Conservation (phyloP, 164 flowering plant genomes). For the Sedum album region DNA sequence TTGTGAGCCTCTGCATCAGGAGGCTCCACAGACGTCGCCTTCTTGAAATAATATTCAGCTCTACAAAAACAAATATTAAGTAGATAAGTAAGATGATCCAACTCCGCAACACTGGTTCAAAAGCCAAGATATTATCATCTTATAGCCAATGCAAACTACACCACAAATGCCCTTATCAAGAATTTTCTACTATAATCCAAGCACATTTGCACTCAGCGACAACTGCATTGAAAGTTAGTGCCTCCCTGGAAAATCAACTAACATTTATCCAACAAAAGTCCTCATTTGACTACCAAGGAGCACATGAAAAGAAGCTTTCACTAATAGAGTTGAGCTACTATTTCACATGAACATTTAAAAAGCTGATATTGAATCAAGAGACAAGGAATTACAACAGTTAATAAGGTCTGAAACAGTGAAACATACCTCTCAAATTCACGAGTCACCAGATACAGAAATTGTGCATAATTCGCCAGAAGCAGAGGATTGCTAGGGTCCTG, state of each 20-base stretch:
- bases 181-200: too few species aligned
- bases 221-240: neutral
- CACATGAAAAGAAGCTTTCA: too few species aligned
- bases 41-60: too few species aligned
- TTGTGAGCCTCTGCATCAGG: conserved; percentile 67
- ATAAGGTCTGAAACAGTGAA: too few species aligned
- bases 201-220: conserved; percentile 4
- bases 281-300: neutral
- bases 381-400: neutral
- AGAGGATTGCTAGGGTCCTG: conserved; percentile 65
- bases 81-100: too few species aligned
- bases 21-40: conserved; percentile 45
- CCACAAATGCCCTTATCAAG: too few species aligned
- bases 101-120: too few species aligned
- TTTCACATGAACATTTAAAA: neutral
- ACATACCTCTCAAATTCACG: conserved; percentile 74
- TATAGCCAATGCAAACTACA: too few species aligned
- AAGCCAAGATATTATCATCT: too few species aligned
- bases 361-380: neutral
- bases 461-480: conserved; percentile 76
- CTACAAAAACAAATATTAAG: conserved; percentile 30
- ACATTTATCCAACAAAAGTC: neutral
- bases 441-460: conserved; percentile 74
- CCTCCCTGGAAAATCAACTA: neutral
- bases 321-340: neutral